Evolutionary conservation across 2,329 filamentous ascomycete species (phyloP).

Genomic region (Blumeria graminis): DNA sequence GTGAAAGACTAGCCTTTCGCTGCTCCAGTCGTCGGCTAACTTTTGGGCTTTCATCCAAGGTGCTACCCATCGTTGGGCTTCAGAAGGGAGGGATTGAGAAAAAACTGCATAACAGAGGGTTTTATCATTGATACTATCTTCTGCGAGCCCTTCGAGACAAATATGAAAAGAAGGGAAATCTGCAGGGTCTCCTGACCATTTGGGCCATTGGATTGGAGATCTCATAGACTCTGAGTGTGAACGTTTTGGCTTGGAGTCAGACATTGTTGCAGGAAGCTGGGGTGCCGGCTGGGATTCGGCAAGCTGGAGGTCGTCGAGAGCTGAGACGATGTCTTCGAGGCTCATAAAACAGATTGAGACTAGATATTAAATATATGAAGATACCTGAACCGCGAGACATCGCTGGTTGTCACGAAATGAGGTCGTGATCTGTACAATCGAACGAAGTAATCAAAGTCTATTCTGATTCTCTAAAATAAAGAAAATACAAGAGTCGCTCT

Average conservation of each 20-base stretch:
- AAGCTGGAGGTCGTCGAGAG: background rate
- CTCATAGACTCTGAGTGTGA: background rate
- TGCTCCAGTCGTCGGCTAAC: background rate
- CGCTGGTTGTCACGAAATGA: too few relatives aligned
- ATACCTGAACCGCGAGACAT: background rate
- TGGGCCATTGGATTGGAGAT: background rate
- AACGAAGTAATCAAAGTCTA: too few relatives aligned
- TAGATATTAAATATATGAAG: background rate
- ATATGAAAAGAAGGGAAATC: background rate
- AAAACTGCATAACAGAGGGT: background rate
- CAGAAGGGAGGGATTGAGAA: background rate
- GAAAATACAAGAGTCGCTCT: too few relatives aligned
- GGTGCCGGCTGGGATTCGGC: background rate
- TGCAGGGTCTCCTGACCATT: background rate
- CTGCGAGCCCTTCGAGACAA: background rate
- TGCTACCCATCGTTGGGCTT: background rate
- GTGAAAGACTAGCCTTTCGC: background rate
- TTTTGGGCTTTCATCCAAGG: background rate
- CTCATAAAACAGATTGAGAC: background rate
- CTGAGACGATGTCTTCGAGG: background rate
- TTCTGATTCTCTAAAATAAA: too few relatives aligned
- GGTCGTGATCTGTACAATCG: too few relatives aligned
- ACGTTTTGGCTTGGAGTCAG: background rate
- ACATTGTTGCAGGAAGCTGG: background rate
- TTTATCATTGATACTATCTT: background rate